These are phyloP conservation scores for Alternaria sp. DNA, from an alignment of 2,329 filamentous ascomycete species.

Conservation along the genomic window DNA sequence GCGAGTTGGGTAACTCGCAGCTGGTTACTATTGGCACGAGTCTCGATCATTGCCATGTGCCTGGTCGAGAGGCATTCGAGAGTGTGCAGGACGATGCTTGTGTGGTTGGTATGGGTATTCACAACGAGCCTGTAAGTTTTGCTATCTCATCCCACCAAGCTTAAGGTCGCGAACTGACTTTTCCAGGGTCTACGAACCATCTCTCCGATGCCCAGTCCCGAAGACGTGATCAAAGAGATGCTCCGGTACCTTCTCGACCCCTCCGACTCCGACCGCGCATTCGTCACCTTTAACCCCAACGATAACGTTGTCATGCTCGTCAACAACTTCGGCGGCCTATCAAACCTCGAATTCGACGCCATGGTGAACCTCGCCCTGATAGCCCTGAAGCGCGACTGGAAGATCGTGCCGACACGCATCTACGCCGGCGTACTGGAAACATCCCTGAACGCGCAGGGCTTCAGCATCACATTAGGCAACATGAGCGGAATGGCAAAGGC, in stretches of 20 bases:
- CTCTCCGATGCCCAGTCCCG: conserved; percentile 56
- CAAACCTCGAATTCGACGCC: conserved; percentile 56
- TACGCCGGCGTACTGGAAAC: conserved; percentile 60
- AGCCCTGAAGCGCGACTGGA: conserved; percentile 55
- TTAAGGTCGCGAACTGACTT: too few species aligned
- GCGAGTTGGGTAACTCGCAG: conserved; percentile 52
- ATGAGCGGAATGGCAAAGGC: conserved; percentile 54
- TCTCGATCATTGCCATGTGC: conserved; percentile 61
- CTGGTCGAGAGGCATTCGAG: conserved; percentile 58
- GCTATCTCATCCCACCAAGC: too few species aligned
- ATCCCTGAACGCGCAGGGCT: conserved; percentile 62
- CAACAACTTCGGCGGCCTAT: conserved; percentile 59
- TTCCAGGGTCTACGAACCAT: conserved; percentile 53
- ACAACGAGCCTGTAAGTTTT: conserved; percentile 57
- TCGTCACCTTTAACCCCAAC: conserved; percentile 54
- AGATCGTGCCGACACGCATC: conserved; percentile 56
- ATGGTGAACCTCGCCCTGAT: conserved; percentile 52
- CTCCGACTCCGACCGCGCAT: conserved; percentile 56
- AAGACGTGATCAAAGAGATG: conserved; percentile 57
- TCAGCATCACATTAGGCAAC: conserved; percentile 62
- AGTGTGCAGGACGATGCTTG: conserved; percentile 49
- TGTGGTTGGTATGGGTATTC: conserved; percentile 58
- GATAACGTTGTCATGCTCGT: conserved; percentile 56
- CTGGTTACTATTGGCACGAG: conserved; percentile 59
- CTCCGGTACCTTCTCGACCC: conserved; percentile 57